phyloP scores from a whole-genome alignment of 345 rosid genomes.

The Litchi chinensis region DNA sequence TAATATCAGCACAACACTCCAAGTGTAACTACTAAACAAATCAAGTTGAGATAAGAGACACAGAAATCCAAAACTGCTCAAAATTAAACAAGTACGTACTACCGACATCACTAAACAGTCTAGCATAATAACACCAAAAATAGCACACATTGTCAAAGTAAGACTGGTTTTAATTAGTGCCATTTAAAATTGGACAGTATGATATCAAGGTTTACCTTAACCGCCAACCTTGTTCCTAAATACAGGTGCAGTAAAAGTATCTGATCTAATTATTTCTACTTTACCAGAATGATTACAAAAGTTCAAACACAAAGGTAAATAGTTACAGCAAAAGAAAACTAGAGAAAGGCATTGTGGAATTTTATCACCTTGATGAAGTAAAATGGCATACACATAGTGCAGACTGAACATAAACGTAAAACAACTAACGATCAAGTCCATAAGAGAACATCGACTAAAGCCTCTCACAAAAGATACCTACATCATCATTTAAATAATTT shows the following conservation, averaged over 20 bases:
- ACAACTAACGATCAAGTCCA: background rate
- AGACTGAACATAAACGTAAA: background rate
- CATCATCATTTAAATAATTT: background rate
- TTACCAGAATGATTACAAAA: background rate
- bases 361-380: background rate
- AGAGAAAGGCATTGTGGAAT: background rate
- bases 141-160: background rate
- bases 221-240: background rate
- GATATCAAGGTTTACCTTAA: conserved; percentile 3
- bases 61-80: background rate
- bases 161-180: background rate
- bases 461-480: background rate
- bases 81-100: background rate
- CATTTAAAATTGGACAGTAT: background rate
- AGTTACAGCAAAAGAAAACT: background rate
- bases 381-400: background rate
- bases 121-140: conserved; percentile 8
- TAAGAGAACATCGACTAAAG: background rate
- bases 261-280: background rate
- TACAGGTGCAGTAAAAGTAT: background rate
- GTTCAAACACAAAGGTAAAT: background rate
- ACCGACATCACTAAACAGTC: background rate
- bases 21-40: background rate
- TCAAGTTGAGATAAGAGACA: background rate
- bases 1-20: conserved; percentile 3